Evolutionary conservation across 2,329 filamentous ascomycete genomes (phyloP).

Genomic region (Salinomyces thailandicus): DNA sequence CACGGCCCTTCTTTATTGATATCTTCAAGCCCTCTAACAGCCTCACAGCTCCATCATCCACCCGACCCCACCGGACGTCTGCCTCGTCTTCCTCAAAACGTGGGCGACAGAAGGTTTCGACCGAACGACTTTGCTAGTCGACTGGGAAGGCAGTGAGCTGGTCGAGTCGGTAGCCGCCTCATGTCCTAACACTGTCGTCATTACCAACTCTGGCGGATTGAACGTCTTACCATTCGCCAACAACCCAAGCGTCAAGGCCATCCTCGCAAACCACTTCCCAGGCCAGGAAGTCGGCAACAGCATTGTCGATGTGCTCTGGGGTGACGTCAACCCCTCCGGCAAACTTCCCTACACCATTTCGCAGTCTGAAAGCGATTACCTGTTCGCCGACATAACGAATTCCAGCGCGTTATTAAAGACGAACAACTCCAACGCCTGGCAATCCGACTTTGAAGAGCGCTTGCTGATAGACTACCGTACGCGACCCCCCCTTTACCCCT

Average conservation of each 20-base stretch:
- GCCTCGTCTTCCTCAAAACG: conserved; percentile 51
- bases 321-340: conserved; percentile 17
- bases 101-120: conserved; percentile 39
- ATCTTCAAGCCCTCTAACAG: no score
- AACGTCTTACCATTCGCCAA: conserved; percentile 33
- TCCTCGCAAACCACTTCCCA: conserved; percentile 17
- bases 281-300: conserved; percentile 18
- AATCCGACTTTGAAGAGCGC: conserved; percentile 43
- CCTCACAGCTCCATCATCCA: conserved; percentile 27
- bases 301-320: conserved; percentile 19
- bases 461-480: conserved; percentile 43
- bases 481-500: no score
- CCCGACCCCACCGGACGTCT: conserved; percentile 37
- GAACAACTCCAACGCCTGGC: conserved; percentile 23
- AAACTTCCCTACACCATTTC: conserved; percentile 21
- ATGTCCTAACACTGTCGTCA: conserved; percentile 21
- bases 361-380: conserved; percentile 15
- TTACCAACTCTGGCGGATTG: conserved; percentile 19
- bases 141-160: conserved; percentile 33
- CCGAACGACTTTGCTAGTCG: conserved; percentile 29
- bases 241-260: conserved; percentile 23
- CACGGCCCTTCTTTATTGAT: background rate
- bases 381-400: conserved; percentile 27
- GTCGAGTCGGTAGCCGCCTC: conserved; percentile 29
- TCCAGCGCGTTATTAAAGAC: conserved; percentile 18